A percentile compares a stretch with the other conserved stretches of the same genome.
These are phyloP conservation scores for Talaromyces sp. DNA, from an alignment of 2,329 filamentous ascomycete genomes.

Conservation along the genomic window DNA sequence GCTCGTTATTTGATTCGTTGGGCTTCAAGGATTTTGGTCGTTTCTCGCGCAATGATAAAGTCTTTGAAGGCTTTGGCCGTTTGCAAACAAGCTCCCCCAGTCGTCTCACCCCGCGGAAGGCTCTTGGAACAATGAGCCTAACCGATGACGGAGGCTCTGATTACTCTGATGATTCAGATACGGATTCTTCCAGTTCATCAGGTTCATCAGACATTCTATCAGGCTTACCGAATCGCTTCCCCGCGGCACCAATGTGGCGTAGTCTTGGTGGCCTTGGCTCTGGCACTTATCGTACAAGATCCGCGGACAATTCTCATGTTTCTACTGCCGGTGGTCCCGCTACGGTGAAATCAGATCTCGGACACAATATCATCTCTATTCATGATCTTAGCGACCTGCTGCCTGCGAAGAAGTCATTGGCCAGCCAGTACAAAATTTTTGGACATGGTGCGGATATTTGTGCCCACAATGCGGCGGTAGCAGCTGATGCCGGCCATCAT, in stretches of 20 bases:
- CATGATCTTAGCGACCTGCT: constrained; percentile 64
- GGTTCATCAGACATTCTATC: constrained; percentile 40
- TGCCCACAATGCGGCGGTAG: constrained; percentile 74
- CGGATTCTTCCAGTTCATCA: constrained; percentile 55
- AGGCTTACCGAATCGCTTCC: constrained; percentile 44
- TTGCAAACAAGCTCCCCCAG: constrained; percentile 50
- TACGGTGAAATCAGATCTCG: constrained; percentile 43
- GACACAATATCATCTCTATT: constrained; percentile 68
- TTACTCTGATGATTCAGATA: constrained; percentile 49
- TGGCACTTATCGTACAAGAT: constrained; percentile 49
- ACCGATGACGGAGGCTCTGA: constrained; percentile 43
- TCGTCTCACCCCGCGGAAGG: constrained; percentile 7
- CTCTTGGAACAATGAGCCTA: constrained; percentile 33
- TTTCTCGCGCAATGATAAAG: constrained; percentile 44
- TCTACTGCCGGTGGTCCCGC: constrained; percentile 42
- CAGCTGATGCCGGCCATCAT: constrained; percentile 61
- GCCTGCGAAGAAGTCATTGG: constrained; percentile 74
- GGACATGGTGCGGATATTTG: constrained; percentile 79
- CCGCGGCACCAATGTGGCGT: constrained; percentile 49
- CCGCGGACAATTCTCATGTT: constrained; percentile 43
- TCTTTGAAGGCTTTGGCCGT: constrained; percentile 62
- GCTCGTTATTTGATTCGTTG: constrained; percentile 44
- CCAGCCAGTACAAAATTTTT: constrained; percentile 75
- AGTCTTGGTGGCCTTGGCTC: constrained; percentile 43
- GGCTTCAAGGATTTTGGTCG: constrained; percentile 46